Evolutionary conservation across 1,284 basidiomycete genomes (phyloP), one percentile per base, ranked within the genome.

Genomic region (Xerocomus minutiporus): DNA sequence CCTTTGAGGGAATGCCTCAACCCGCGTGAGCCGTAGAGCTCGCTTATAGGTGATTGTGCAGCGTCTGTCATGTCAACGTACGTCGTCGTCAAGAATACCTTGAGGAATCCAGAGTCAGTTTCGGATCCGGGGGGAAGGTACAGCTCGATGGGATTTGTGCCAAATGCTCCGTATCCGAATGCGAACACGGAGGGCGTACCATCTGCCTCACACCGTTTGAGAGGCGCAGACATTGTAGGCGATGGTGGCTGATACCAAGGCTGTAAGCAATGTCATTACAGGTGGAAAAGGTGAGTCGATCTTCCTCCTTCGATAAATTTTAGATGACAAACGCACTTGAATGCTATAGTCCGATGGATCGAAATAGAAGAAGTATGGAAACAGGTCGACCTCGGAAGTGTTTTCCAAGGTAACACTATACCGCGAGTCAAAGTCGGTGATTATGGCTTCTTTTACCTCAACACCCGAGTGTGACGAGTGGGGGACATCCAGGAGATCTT

Each of bases 311-410:
- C 9, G 15, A 44, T 3, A 11, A 34, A 25, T 2, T 8, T 26
- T 36, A 15, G 9, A 17, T 9, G 38, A 48, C 4, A n/a, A 11
- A 61, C 53, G 23, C 2, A 65, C 61, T 12, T 56, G 44, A 26
- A 65, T 13, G 34, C 52, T 45, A 5, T 65, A 63, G 39, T 65
- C 61, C 5, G 53, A 63, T 5, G 62, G 62, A 8, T 62, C 63
- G 17, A 62, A 59, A 41, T 65, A 62, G 50, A 65, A 62, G 20
- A 62, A 15, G 44, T 65, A 62, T 12, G 63, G 61, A 8, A 61
- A 62, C 3, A 65, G 47, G 39, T 65, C 59, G 23, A 49, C 50
- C 0, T 56, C 41, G n/a, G 61, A 65, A 20, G 0, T 31, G 42
- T 62, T 62, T 43, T 61, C 54, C 45, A 63, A 46, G 28, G 59